Base-by-base conservation (phyloP, 2,329 filamentous ascomycete genomes). In the Beauveria medogensis region DNA sequence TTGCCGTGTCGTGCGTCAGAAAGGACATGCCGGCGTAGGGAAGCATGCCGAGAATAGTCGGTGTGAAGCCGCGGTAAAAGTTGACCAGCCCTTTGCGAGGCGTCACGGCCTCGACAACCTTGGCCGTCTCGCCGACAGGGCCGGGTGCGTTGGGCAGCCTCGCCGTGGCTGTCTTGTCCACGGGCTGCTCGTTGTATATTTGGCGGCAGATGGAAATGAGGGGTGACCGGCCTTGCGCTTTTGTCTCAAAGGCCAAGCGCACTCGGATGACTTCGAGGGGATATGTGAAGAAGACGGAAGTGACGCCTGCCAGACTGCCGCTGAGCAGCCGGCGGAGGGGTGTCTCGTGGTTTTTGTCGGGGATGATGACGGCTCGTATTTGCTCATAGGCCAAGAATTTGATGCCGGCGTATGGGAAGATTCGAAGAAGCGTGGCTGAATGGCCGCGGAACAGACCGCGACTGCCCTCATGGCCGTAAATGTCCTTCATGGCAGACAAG, bases 341-440 rank as follows among this genome's bases (percentile, higher is more conserved):
- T 0, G 93, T 97, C 72, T 99, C 94, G 62, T 95, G 82, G 6
- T 87, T 78, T 56, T 80, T 84, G 43, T 76, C 78, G 1, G 83
- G 83, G 63, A 99, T 97, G 37, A 97, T 70, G 16, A 87, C 69
- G 14, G 88, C 85, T 63, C 94, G 90, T 65, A 97, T 91, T 74
- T 99, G 94, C 74, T 99, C 94, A 77, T 99, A 99, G 51, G 93
- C 92, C 47, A 99, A 83, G 70, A 99, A 99, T 71, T 99, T 99
- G 75, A 97, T 96, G 51, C 90, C 93, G 18, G 93, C 94, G 73
- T 99, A 99, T 6, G 94, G 94, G 69, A 97, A 99, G 64, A 99
- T 96, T 65, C 94, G 88, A 57, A 97, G 81, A 3, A 99, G 79
- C 0, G 94, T 99, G 3, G 92, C 94, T 4, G 92, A 97, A 73